These are phyloP conservation scores for Lippia alba DNA, from an alignment of 305 asterid species.

Conservation along the genomic window DNA sequence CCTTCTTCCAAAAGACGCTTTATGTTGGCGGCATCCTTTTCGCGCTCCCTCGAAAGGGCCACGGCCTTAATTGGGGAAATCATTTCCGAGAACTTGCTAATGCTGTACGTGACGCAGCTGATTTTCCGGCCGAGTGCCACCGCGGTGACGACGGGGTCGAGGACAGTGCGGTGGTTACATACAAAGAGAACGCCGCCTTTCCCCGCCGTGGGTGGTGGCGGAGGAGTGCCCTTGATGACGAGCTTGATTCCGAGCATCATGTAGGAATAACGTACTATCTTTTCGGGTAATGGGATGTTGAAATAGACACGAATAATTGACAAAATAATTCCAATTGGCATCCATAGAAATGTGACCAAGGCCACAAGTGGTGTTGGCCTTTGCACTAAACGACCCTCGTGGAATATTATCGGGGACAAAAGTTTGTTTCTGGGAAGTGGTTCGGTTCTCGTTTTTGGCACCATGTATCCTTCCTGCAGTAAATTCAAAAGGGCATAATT, in stretches of 20 bases:
- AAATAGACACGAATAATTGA: conserved; percentile 68
- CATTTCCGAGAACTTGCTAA: conserved; percentile 79
- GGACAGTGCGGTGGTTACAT: conserved; percentile 89
- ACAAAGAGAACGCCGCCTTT: conserved; percentile 76
- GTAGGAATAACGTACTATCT: conserved; percentile 64
- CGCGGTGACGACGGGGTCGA: conserved; percentile 86
- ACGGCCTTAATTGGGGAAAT: conserved; percentile 90
- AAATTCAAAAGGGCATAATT: too few species aligned
- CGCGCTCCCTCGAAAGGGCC: conserved; percentile 79
- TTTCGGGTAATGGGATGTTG: conserved; percentile 76
- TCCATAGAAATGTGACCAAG: conserved; percentile 70
- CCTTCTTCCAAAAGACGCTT: conserved; percentile 75
- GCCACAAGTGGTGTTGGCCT: conserved; percentile 82
- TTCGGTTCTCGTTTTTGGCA: conserved; percentile 57
- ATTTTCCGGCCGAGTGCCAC: conserved; percentile 89
- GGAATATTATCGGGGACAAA: conserved; percentile 72
- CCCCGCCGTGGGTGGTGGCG: conserved; percentile 72
- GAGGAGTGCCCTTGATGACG: conserved; percentile 79
- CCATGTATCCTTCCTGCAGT: conserved; percentile 82
- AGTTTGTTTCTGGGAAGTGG: conserved; percentile 76
- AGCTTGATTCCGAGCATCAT: conserved; percentile 76
- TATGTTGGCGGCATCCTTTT: conserved; percentile 74
- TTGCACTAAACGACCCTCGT: conserved; percentile 86
- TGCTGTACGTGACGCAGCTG: conserved; percentile 91
- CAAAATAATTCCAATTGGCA: conserved; percentile 75